These are phyloP conservation scores for Pseudocercospora musae DNA, from an alignment of 2,329 filamentous ascomycete genomes.

Conservation along the genomic window DNA sequence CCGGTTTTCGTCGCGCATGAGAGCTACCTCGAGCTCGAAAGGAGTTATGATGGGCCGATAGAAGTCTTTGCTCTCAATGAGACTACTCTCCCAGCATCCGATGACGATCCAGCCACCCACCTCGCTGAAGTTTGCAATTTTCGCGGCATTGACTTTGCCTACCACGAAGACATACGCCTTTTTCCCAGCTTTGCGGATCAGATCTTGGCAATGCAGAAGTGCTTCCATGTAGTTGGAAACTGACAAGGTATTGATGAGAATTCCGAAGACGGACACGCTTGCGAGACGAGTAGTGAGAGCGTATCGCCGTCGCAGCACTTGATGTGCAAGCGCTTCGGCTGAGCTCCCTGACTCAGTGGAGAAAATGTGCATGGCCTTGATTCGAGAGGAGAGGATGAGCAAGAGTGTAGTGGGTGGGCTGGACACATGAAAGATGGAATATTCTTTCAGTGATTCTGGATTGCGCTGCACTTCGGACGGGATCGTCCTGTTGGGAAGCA, in stretches of 20 bases:
- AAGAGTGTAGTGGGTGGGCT: conserved; percentile 78
- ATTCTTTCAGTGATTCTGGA: conserved; percentile 56
- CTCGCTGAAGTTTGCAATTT: conserved; percentile 94
- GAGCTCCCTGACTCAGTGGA: conserved; percentile 50
- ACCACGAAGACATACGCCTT: conserved; percentile 97
- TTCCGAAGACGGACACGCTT: conserved; percentile 81
- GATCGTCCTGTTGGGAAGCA: conserved; percentile 79
- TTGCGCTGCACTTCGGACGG: conserved; percentile 49
- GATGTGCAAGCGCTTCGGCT: conserved; percentile 52
- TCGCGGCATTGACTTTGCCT: conserved; percentile 91
- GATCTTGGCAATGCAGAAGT: conserved; percentile 66
- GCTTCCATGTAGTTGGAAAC: conserved; percentile 86
- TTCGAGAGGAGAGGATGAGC: conserved; percentile 79
- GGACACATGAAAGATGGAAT: conserved; percentile 81
- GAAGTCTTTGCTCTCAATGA: conserved; percentile 85
- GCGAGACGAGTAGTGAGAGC: conserved; percentile 77
- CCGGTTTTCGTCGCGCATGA: conserved; percentile 70
- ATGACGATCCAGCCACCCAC: conserved; percentile 96
- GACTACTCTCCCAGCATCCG: conserved; percentile 94
- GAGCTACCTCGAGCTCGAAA: conserved; percentile 78
- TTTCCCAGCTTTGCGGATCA: conserved; percentile 78
- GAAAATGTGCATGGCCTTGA: conserved; percentile 75
- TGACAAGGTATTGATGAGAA: conserved; percentile 91
- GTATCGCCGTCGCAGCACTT: conserved; percentile 76
- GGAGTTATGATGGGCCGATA: conserved; percentile 91